Conservation (phyloP, 371 early-diverging fungal species). For the Zychaea mexicana region DNA sequence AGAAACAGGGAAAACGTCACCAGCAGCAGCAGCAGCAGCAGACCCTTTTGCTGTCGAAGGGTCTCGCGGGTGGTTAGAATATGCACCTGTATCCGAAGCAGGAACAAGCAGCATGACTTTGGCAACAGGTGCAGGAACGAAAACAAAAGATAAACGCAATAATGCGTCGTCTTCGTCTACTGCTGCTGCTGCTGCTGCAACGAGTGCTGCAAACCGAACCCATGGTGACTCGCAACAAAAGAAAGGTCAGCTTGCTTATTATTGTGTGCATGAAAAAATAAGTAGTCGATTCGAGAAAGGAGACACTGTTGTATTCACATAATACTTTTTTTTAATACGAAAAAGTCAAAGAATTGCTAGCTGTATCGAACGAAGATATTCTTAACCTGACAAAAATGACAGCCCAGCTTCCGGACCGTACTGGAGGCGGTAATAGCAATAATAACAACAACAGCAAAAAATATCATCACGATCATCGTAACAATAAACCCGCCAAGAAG, state of each 20-base stretch:
- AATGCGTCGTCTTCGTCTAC: too few species aligned
- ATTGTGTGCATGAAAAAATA: too few species aligned
- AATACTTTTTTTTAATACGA: neutral
- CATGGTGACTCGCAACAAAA: too few species aligned
- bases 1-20: neutral
- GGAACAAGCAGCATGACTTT: neutral
- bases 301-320: neutral
- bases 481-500: neutral
- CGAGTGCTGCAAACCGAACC: too few species aligned
- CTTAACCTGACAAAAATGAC: constrained; percentile 41
- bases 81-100: constrained; percentile 2
- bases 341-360: constrained; percentile 31
- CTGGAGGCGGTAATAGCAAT: neutral
- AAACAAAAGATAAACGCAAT: too few species aligned
- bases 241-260: too few species aligned
- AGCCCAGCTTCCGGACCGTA: constrained; percentile 19
- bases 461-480: neutral
- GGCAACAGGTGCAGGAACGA: neutral
- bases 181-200: too few species aligned
- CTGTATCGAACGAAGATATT: constrained; percentile 48
- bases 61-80: constrained; percentile 23
- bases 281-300: too few species aligned
- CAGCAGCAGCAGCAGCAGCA: neutral
- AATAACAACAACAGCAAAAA: neutral
- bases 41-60: constrained; percentile 10